Conservation (phyloP, 2,329 filamentous ascomycete genomes). For the Aspergillus aculeatus region DNA sequence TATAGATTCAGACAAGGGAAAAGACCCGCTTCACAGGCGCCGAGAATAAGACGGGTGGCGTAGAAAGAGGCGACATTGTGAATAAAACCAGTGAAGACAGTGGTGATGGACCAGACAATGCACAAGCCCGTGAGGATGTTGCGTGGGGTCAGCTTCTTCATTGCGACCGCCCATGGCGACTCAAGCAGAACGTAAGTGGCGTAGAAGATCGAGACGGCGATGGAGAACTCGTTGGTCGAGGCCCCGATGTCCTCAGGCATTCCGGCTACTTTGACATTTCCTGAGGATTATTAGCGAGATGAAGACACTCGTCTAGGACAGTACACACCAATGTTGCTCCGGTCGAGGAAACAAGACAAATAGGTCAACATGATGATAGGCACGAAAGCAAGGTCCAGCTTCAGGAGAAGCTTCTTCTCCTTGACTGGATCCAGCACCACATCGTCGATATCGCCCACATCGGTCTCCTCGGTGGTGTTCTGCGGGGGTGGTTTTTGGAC, state of each 20-base stretch:
- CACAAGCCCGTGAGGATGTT: constrained; percentile 42
- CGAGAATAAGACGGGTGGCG: constrained; percentile 41
- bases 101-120: constrained; percentile 51
- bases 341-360: constrained; percentile 56
- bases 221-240: constrained; percentile 45
- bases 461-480: constrained; percentile 8
- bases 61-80: constrained; percentile 43
- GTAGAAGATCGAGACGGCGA: constrained; percentile 53
- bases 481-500: constrained; percentile 14
- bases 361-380: constrained; percentile 59
- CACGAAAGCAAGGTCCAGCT: constrained; percentile 50
- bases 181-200: constrained; percentile 53
- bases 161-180: constrained; percentile 47
- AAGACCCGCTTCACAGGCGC: constrained; percentile 39
- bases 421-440: constrained; percentile 44
- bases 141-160: constrained; percentile 50
- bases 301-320: neutral
- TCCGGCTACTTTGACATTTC: constrained; percentile 50
- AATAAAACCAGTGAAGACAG: constrained; percentile 50
- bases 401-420: constrained; percentile 48
- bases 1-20: constrained; percentile 44
- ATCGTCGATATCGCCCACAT: constrained; percentile 22
- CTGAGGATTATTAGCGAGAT: constrained; percentile 19
- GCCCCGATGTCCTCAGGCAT: constrained; percentile 49
- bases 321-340: constrained; percentile 50